Evolutionary conservation across 192 early-diverging fungal species (phyloP).

Genomic region (Chytriomyces sp.): DNA sequence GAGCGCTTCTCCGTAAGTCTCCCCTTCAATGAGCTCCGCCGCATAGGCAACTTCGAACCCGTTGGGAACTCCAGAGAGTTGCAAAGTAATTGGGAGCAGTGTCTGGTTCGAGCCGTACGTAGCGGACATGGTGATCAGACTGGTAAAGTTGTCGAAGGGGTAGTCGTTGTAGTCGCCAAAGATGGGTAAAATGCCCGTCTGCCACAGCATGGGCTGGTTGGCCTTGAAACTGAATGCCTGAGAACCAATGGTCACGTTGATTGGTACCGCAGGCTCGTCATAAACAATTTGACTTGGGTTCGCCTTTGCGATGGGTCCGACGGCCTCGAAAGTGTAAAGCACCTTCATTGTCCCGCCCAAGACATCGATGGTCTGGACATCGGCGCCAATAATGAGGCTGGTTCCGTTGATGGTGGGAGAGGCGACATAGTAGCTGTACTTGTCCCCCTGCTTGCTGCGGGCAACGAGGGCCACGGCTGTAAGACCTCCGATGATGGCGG

Average conservation of each 20-base stretch:
- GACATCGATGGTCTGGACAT: background rate
- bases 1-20: background rate
- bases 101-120: background rate
- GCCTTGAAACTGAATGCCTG: background rate
- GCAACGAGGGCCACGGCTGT: background rate
- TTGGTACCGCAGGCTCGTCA: background rate
- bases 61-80: conserved; percentile 1
- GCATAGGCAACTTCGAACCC: background rate
- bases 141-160: background rate
- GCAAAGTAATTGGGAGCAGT: background rate
- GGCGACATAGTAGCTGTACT: background rate
- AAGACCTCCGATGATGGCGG: background rate
- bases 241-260: background rate
- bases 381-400: background rate
- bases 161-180: conserved; percentile 3
- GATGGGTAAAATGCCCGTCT: background rate
- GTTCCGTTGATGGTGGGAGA: background rate
- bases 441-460: background rate
- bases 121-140: background rate
- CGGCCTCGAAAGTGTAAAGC: too few relatives aligned
- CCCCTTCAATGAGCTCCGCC: background rate
- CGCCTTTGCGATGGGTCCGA: background rate
- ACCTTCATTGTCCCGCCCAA: too few relatives aligned
- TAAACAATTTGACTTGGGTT: background rate
- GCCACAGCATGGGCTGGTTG: background rate